These are phyloP conservation scores for Aspergillus bertholletiae DNA, from an alignment of 495 filamentous ascomycete genomes.

Conservation along the genomic window DNA sequence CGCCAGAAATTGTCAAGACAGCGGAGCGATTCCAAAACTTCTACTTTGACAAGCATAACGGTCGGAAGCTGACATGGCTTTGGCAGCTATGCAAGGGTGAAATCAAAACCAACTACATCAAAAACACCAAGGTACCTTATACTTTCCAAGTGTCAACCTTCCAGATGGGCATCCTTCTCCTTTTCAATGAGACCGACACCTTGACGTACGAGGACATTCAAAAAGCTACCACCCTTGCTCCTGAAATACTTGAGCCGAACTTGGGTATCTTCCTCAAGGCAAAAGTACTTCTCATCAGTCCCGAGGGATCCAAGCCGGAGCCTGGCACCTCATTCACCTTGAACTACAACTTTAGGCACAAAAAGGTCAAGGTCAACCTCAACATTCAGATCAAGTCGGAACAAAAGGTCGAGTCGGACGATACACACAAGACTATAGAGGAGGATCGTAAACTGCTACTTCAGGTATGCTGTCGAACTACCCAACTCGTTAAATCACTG, in stretches of 20 bases:
- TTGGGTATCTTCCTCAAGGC: constrained; percentile 84
- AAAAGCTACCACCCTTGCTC: constrained; percentile 69
- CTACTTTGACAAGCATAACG: constrained; percentile 93
- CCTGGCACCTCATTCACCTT: constrained; percentile 71
- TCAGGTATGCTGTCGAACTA: constrained; percentile 64
- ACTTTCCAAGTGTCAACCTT: constrained; percentile 98
- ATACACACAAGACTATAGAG: constrained; percentile 99
- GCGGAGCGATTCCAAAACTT: constrained; percentile 86
- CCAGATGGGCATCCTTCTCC: constrained; percentile 94
- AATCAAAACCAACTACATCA: constrained; percentile 88
- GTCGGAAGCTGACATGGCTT: constrained; percentile 94
- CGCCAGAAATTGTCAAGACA: constrained; percentile 77
- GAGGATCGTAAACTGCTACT: constrained; percentile 94
- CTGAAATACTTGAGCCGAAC: constrained; percentile 80
- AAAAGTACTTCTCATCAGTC: constrained; percentile 69
- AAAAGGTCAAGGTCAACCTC: constrained; percentile 94
- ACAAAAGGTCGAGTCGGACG: constrained; percentile 89
- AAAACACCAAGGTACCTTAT: constrained; percentile 81
- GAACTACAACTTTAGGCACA: constrained; percentile 94
- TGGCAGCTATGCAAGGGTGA: constrained; percentile 99
- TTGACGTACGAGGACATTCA: constrained; percentile 84
- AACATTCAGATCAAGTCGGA: constrained; percentile 94
- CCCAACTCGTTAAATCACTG: background rate
- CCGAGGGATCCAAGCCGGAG: constrained; percentile 70
- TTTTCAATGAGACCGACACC: constrained; percentile 90